Evolutionary conservation across 1,139 yeast species (phyloP), one percentile per base, ranked within the genome.

Genomic region (Pichia sp.): DNA sequence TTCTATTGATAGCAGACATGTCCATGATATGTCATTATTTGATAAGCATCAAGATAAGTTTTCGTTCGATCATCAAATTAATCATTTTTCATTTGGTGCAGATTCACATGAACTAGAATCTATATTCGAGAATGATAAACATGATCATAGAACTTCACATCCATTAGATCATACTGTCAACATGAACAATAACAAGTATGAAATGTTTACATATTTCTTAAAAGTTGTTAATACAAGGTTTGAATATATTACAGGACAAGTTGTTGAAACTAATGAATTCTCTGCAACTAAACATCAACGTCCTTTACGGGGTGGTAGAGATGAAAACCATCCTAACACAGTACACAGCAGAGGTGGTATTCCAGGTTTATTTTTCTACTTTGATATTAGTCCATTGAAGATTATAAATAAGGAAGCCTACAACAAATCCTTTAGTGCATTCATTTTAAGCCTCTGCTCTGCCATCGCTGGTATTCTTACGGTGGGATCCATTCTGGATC

Each of bases 401-500:
- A 90, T 92, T 45, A 86, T 90, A 59, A 89, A 90, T 67, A 75
- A 79, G 47, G 95, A 92, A 64, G 82, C 80, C 55, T 85, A 82
- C 57, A 77, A 80, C 37, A 85, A 82, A 64, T 75, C 94, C 1
- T 84, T 95, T 81, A 85, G 95, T 26, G 87, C 92, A 4, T 90
- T 92, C 62, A 65, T 90, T 38, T 73, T 92, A 56, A 90, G 95
- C 37, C 87, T 87, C 42, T 78, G 92, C 57, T 84, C 96, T 53
- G 87, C 95, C 12, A 76, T 90, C 42, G 97, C 97, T 11, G 97
- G 97, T 39, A 92, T 92, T 12, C 72, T 92, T 52, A 92, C 96
- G 47, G 90, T 92, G 22, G 97, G 96, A 8, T 84, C 96, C 0
- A 78, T 90, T 41, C 67, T 90, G 43, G 98, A 92, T 65, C 76